These are phyloP conservation scores for Fraxinus sp. DNA, from an alignment of 305 asterid species.

Conservation along the genomic window DNA sequence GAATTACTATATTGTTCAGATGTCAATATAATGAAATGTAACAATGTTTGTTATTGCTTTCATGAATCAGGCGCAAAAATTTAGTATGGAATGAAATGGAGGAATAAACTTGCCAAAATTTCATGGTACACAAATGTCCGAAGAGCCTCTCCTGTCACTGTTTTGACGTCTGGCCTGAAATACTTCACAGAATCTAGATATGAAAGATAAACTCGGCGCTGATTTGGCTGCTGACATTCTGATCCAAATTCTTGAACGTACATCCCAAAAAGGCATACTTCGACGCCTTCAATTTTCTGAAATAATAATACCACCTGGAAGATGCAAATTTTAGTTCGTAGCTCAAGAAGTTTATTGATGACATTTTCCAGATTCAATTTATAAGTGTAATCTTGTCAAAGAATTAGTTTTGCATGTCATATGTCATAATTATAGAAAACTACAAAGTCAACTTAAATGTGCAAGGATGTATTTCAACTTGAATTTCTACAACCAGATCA, in stretches of 20 bases:
- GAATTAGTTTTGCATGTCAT: constrained; percentile 9
- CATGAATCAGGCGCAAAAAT: constrained; percentile 13
- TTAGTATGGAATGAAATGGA: constrained; percentile 15
- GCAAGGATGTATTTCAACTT: constrained; percentile 6
- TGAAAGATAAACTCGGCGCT: constrained; percentile 94
- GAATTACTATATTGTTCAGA: constrained; percentile 15
- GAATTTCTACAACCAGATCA: background rate
- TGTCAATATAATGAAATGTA: constrained; percentile 18
- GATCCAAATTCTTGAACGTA: constrained; percentile 99
- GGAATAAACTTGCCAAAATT: constrained; percentile 65
- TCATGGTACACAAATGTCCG: constrained; percentile 98
- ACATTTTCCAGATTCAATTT: background rate
- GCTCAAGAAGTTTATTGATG: constrained; percentile 15
- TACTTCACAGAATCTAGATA: constrained; percentile 97
- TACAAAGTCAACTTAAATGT: background rate
- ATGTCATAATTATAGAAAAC: constrained; percentile 8
- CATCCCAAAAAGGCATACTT: constrained; percentile 99
- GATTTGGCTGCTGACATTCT: constrained; percentile 95
- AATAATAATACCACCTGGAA: constrained; percentile 83
- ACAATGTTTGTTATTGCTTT: constrained; percentile 8
- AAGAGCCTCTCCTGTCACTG: constrained; percentile 97
- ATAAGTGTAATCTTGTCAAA: constrained; percentile 5
- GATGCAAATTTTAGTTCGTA: constrained; percentile 25
- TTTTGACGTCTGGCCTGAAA: constrained; percentile 93
- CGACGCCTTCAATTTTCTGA: constrained; percentile 97